Percentiles rank a stretch among this genome's conserved stretches.
These are phyloP conservation scores for Suhomyces bolitotheri DNA, from an alignment of 1,139 yeast genomes.

Conservation along the genomic window DNA sequence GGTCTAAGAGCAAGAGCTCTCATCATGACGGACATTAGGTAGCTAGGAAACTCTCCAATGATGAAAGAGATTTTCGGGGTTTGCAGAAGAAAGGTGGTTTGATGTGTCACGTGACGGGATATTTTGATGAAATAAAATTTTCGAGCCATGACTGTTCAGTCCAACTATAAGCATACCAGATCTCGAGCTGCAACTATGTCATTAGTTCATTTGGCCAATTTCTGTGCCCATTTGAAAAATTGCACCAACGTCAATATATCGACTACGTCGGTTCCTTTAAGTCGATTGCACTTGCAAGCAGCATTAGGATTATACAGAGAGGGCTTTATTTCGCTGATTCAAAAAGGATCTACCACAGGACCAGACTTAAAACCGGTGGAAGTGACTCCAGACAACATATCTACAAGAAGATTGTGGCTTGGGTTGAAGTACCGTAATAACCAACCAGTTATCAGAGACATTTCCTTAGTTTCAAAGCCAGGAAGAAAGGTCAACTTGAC, in stretches of 20 bases:
- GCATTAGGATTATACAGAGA: slow-evolving; percentile 85
- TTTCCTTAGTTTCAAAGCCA: slow-evolving; percentile 81
- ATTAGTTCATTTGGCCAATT: slow-evolving; percentile 76
- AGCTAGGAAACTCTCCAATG: no score
- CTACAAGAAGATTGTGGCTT: slow-evolving; percentile 88
- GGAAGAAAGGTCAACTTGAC: slow-evolving; percentile 70
- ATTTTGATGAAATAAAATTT: slow-evolving; percentile 8
- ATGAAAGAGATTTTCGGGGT: slow-evolving; percentile 6
- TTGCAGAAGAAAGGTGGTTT: no score
- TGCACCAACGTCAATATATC: slow-evolving; percentile 75
- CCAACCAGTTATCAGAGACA: slow-evolving; percentile 70
- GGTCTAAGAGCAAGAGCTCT: slow-evolving; percentile 3
- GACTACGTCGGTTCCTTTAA: slow-evolving; percentile 80
- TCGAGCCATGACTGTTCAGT: slow-evolving; percentile 4
- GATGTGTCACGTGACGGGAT: slow-evolving; percentile 11
- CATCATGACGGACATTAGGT: slow-evolving; percentile 3
- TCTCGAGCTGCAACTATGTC: slow-evolving; percentile 53
- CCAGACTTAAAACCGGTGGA: slow-evolving; percentile 78
- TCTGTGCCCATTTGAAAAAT: slow-evolving; percentile 88
- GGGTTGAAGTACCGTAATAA: slow-evolving; percentile 86
- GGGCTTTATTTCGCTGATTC: slow-evolving; percentile 84
- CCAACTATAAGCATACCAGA: no score
- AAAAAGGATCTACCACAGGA: slow-evolving; percentile 85
- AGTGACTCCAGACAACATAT: slow-evolving; percentile 83
- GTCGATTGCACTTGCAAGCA: slow-evolving; percentile 78